Conservation (phyloP, 306 rosid species). For the Senna siamea region DNA sequence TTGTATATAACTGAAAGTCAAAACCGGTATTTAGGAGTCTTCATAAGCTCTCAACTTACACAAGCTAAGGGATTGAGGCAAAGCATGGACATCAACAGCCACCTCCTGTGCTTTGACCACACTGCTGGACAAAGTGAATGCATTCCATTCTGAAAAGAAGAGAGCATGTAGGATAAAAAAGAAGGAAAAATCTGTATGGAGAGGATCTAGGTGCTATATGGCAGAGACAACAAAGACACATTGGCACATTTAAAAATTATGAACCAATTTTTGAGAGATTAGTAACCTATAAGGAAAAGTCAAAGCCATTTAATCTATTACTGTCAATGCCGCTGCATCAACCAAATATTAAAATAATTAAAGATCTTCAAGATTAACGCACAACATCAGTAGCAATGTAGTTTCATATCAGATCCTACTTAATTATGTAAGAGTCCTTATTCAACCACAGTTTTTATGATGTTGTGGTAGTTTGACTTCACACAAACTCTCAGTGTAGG, state of each 20-base stretch:
- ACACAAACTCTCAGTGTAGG: background rate
- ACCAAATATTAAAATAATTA: background rate
- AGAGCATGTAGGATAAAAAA: background rate
- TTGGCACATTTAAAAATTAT: background rate
- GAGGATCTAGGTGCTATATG: background rate
- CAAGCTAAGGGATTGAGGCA: slow-evolving; percentile 66
- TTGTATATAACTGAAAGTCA: background rate
- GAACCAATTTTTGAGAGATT: background rate
- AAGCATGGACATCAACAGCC: slow-evolving; percentile 76
- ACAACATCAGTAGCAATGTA: background rate
- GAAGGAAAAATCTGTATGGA: background rate
- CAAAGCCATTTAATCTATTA: background rate
- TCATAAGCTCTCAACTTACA: slow-evolving; percentile 55
- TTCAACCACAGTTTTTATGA: background rate
- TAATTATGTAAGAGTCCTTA: background rate
- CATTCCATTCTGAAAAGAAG: slow-evolving; percentile 60
- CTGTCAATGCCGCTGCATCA: background rate
- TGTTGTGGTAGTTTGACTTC: background rate
- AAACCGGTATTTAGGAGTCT: background rate
- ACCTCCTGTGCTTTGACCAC: slow-evolving; percentile 77
- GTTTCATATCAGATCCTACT: background rate
- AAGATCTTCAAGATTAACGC: background rate
- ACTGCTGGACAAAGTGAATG: slow-evolving; percentile 80
- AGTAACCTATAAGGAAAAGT: background rate
- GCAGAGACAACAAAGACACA: background rate